phyloP scores from a whole-genome alignment of 495 filamentous ascomycete genomes.

The Trichocladium uniseriatum region DNA sequence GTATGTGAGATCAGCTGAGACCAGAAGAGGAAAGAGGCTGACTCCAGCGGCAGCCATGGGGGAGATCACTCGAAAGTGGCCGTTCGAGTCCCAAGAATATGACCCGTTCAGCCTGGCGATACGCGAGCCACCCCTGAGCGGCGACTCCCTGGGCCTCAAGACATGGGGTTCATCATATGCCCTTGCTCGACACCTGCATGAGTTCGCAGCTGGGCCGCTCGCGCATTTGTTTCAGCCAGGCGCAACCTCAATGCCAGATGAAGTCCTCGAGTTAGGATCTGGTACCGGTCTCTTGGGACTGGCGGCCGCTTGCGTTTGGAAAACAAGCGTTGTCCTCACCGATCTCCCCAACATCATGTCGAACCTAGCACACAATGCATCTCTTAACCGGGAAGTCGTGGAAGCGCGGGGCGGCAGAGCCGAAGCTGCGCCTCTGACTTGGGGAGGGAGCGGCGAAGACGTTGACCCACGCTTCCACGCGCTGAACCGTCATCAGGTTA shows the following conservation, averaged over 20 bases:
- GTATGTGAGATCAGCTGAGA: constrained; percentile 11
- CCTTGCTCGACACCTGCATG: constrained; percentile 62
- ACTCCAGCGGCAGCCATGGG: constrained; percentile 55
- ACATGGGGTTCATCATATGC: constrained; percentile 87
- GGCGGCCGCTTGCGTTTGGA: constrained; percentile 37
- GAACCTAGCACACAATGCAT: constrained; percentile 34
- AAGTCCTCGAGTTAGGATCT: constrained; percentile 52
- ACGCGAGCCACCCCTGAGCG: constrained; percentile 77
- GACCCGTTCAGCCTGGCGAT: constrained; percentile 52
- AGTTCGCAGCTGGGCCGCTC: constrained; percentile 29
- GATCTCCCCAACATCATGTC: constrained; percentile 39
- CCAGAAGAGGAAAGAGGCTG: background rate
- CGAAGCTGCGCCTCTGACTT: constrained; percentile 31
- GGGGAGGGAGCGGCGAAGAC: constrained; percentile 29
- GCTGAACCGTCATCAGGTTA: constrained; percentile 32
- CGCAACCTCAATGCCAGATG: background rate
- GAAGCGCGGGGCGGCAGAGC: constrained; percentile 28
- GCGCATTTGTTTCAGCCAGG: constrained; percentile 27
- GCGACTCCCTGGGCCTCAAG: constrained; percentile 83
- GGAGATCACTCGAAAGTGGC: constrained; percentile 65
- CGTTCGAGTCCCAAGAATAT: constrained; percentile 36
- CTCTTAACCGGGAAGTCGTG: constrained; percentile 28
- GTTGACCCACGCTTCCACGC: constrained; percentile 26
- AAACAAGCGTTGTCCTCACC: constrained; percentile 33
- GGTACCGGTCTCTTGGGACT: constrained; percentile 57